A percentile compares a stretch with the other conserved stretches of the same genome.
Conservation (phyloP, 2,329 filamentous ascomycete species). For the Clonostachys sp. region DNA sequence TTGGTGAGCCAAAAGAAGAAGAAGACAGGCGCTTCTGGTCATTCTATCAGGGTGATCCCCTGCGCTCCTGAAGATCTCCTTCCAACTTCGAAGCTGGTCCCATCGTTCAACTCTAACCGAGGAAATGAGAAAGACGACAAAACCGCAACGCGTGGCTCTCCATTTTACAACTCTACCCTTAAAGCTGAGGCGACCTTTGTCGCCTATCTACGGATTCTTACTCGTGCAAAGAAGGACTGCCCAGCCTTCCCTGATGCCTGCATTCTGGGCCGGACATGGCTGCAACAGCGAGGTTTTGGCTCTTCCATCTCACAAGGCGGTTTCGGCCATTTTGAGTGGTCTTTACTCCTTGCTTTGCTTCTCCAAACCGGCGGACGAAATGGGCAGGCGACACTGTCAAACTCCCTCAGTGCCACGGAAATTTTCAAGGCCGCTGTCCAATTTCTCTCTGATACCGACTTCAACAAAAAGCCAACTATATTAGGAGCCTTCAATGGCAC, state of each 20-base stretch:
- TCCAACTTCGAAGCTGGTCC: slow-evolving; percentile 63
- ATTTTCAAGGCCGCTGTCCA: slow-evolving; percentile 94
- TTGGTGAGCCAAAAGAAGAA: slow-evolving; percentile 8
- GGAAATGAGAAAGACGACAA: slow-evolving; percentile 40
- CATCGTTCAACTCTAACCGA: slow-evolving; percentile 67
- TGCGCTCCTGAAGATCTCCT: slow-evolving; percentile 68
- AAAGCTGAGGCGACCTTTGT: slow-evolving; percentile 72
- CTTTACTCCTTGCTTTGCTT: slow-evolving; percentile 72
- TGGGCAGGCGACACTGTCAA: slow-evolving; percentile 67
- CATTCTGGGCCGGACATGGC: slow-evolving; percentile 81
- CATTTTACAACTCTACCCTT: slow-evolving; percentile 85
- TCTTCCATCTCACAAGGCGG: slow-evolving; percentile 69
- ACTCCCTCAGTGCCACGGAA: slow-evolving; percentile 84
- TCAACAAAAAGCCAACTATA: slow-evolving; percentile 61
- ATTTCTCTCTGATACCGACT: slow-evolving; percentile 70
- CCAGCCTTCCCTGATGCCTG: slow-evolving; percentile 77
- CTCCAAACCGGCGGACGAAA: slow-evolving; percentile 72
- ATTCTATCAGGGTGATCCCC: slow-evolving; percentile 71
- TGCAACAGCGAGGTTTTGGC: slow-evolving; percentile 79
- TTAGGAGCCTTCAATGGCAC: slow-evolving; percentile 29
- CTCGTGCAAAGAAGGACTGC: slow-evolving; percentile 65
- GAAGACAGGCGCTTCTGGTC: slow-evolving; percentile 16
- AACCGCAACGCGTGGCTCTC: slow-evolving; percentile 48
- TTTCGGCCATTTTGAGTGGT: slow-evolving; percentile 93
- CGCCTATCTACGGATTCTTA: slow-evolving; percentile 70